Conservation (phyloP, 331 rosid genomes). For the Quercus tomentella region DNA sequence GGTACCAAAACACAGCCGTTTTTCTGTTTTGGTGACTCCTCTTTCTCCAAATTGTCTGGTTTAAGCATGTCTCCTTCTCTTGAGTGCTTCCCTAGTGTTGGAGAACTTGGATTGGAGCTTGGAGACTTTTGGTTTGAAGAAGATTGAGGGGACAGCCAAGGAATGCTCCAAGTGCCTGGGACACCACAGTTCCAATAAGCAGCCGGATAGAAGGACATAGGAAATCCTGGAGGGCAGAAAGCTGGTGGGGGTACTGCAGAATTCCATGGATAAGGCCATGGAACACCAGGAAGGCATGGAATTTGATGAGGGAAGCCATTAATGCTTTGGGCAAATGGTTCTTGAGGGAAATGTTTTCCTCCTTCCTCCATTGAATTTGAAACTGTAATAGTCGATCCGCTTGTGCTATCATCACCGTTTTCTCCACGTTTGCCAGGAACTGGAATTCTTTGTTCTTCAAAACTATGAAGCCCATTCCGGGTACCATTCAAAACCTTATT, state of each 20-base stretch:
- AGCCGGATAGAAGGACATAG: slow-evolving; percentile 55
- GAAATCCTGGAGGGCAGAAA: slow-evolving; percentile 65
- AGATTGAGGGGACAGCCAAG: slow-evolving; percentile 54
- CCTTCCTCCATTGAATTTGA: slow-evolving; percentile 47
- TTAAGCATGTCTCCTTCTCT: slow-evolving; percentile 42
- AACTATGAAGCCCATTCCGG: slow-evolving; percentile 40
- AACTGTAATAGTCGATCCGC: slow-evolving; percentile 43
- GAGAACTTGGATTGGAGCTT: slow-evolving; percentile 39
- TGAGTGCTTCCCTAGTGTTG: slow-evolving; percentile 56
- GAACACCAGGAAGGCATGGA: slow-evolving; percentile 67
- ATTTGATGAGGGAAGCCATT: slow-evolving; percentile 58
- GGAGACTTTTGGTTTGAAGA: slow-evolving; percentile 33
- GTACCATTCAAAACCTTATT: slow-evolving; percentile 38
- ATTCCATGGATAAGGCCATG: slow-evolving; percentile 82
- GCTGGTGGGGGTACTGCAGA: slow-evolving; percentile 49
- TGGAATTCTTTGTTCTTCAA: slow-evolving; percentile 25
- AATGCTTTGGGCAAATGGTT: slow-evolving; percentile 28
- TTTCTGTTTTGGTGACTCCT: slow-evolving; percentile 44
- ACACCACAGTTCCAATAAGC: slow-evolving; percentile 67
- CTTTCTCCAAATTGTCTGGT: slow-evolving; percentile 26
- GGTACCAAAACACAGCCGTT: slow-evolving; percentile 69
- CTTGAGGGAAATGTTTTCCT: slow-evolving; percentile 31
- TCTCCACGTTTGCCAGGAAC: slow-evolving; percentile 37
- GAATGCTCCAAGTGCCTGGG: slow-evolving; percentile 60
- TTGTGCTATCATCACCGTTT: slow-evolving; percentile 58